phyloP scores from a whole-genome alignment of 2,329 filamentous ascomycete species.

The Tolypocladium endophyticum region DNA sequence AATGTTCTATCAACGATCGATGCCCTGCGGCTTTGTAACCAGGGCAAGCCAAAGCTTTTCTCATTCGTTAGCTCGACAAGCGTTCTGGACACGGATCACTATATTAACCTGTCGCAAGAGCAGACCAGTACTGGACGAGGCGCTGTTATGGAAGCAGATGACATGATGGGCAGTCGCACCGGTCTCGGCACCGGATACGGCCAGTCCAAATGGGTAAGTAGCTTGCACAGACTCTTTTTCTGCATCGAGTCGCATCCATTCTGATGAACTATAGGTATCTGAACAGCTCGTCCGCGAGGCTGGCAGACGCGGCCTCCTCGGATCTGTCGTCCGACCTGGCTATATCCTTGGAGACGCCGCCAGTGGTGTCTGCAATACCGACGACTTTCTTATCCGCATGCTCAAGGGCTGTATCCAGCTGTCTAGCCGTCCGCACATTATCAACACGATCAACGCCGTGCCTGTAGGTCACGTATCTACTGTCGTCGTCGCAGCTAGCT shows the following conservation, averaged over 20 bases:
- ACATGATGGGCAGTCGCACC: conserved; percentile 63
- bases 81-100: conserved; percentile 73
- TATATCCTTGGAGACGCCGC: conserved; percentile 70
- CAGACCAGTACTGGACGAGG: conserved; percentile 41
- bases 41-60: conserved; percentile 68
- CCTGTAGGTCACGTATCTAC: conserved; percentile 75
- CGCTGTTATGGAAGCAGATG: conserved; percentile 64
- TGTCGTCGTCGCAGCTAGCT: conserved; percentile 63
- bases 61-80: conserved; percentile 68
- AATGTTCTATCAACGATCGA: conserved; percentile 81
- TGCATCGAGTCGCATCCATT: too few species aligned
- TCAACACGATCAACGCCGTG: conserved; percentile 82
- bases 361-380: conserved; percentile 64
- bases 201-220: conserved; percentile 90
- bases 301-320: conserved; percentile 63
- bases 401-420: conserved; percentile 83
- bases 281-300: conserved; percentile 66
- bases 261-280: too few species aligned
- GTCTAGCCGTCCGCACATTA: conserved; percentile 59
- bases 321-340: conserved; percentile 69
- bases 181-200: conserved; percentile 83
- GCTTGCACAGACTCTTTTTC: too few species aligned
- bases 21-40: conserved; percentile 62
- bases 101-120: conserved; percentile 57
- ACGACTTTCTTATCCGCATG: conserved; percentile 85